Evolutionary conservation across 2,329 filamentous ascomycete species (phyloP), one percentile per base, ranked within the genome.

Genomic region (Blastomyces parvus): DNA sequence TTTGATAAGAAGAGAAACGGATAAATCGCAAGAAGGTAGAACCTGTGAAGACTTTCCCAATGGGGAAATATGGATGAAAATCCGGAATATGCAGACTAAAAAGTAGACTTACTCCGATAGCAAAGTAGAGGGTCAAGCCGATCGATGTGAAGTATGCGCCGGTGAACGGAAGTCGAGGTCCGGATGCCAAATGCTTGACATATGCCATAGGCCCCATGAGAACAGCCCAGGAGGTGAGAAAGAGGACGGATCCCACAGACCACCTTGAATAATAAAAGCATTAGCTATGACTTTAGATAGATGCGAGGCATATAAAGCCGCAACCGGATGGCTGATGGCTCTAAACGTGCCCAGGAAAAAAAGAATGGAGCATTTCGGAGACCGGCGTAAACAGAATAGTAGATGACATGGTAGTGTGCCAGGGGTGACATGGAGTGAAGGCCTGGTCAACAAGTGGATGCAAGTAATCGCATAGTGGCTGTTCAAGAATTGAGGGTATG

Each of bases 91-190:
- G 59, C 63, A 59, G 44, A 60, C 56, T 44, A 40, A 66, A 52
- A 40, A 56, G 61, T 50, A 57, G 33, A 88, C 90, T 85, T 83
- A 97, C 93, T 72, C 91, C 91, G 70, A 97, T 81, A 63, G 92
- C 88, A 77, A 96, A 97, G 77, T 93, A 96, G 33, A 97, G 82
- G 13, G 94, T 97, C 73, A 97, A 79, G 56, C 81, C 84, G 72
- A 97, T 96, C 66, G 91, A 94, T 60, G 92, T 91, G 80, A 97
- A 96, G 81, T 97, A 97, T 65, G 91, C 89, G 55, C 88, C 89
- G 38, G 93, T 97, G 74, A 97, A 97, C 3, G 94, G 94, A 66
- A 97, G 80, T 70, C 94, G 86, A 70, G 91, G 83, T 62, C 88
- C 85, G 63, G 93, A 97, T 63, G 91, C 79, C 67, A 97, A 84